Base-by-base conservation (phyloP, 2,329 filamentous ascomycete species). In the Paracamarosporium sp. region DNA sequence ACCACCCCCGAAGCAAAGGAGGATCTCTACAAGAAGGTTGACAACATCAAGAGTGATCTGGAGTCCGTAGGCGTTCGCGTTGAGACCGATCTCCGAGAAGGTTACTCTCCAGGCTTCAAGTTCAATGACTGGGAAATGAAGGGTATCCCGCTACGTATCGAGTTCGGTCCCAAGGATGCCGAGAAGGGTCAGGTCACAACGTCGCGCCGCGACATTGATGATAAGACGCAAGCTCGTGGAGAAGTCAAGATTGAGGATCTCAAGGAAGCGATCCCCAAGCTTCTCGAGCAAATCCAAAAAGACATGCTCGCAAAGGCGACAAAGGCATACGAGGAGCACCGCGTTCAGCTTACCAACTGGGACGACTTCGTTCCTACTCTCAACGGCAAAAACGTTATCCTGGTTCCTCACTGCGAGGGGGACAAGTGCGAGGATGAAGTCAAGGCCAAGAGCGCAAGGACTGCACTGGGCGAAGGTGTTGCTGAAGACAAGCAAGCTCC, bases 121-220 rank as follows among this genome's bases (percentile, higher is more conserved):
- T 99, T 99, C 84, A 96, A 96, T 80, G 93, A 99, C 80, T 97
- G 93, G 92, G 96, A 99, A 78, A 85, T 98, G 69, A 96, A 94
- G 80, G 95, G 96, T 75, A 90, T 98, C 40, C 95, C 96, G 45
- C 86, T 99, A 35, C 90, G 95, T 58, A 85, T 99, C 57, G 95
- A 99, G 78, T 97, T 97, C 73, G 96, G 96, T 5, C 94, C 95
- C 70, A 96, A 96, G 80, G 95, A 98, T 74, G 89, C 90, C 12
- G 92, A 91, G 63, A 92, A 93, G 75, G 86, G 90, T 56, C 90
- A 93, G 40, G 90, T 98, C 66, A 92, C 90, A 62, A 91, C 86
- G 62, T 91, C 93, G 22, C 91, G 95, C 71, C 91, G 96, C 70
- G 95, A 99, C 76, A 90, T 90, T 36, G 82, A 83, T 57, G 90